These are phyloP conservation scores for Coemansia sp. DNA, from an alignment of 371 early-diverging fungal genomes.

Conservation along the genomic window DNA sequence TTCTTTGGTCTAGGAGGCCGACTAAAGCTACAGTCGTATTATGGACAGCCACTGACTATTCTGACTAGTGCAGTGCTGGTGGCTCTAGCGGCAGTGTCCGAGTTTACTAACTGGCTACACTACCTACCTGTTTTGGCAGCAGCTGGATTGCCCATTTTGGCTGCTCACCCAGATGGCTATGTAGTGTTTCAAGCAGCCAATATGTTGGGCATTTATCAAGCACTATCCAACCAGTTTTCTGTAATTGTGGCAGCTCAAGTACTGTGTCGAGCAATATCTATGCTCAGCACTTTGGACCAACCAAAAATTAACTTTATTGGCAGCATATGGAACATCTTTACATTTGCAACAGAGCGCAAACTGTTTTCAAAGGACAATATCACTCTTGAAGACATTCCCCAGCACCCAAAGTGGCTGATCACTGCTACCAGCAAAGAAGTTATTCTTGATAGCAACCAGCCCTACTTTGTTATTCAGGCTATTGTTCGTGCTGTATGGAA, in stretches of 20 bases:
- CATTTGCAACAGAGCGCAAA: neutral
- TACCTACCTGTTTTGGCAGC: neutral
- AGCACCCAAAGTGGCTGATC: neutral
- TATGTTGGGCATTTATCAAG: neutral
- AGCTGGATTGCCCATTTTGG: neutral
- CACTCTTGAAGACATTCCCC: neutral
- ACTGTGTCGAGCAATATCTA: rapidly evolving
- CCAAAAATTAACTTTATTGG: neutral
- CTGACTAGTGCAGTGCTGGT: neutral
- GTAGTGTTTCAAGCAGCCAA: neutral
- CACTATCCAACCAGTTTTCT: neutral
- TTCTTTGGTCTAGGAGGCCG: neutral
- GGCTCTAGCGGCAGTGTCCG: neutral
- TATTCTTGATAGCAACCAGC: too few relatives aligned
- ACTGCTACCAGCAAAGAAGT: neutral
- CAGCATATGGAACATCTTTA: neutral
- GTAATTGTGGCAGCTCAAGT: neutral
- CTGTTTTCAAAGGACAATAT: neutral
- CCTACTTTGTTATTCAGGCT: neutral
- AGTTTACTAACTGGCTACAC: neutral
- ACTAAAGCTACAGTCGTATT: neutral
- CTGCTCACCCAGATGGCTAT: neutral
- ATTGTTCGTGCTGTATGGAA: neutral
- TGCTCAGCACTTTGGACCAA: neutral
- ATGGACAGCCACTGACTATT: neutral